Evolutionary conservation across 2,329 filamentous ascomycete genomes (phyloP).

Genomic region (Venturia aucupariae): DNA sequence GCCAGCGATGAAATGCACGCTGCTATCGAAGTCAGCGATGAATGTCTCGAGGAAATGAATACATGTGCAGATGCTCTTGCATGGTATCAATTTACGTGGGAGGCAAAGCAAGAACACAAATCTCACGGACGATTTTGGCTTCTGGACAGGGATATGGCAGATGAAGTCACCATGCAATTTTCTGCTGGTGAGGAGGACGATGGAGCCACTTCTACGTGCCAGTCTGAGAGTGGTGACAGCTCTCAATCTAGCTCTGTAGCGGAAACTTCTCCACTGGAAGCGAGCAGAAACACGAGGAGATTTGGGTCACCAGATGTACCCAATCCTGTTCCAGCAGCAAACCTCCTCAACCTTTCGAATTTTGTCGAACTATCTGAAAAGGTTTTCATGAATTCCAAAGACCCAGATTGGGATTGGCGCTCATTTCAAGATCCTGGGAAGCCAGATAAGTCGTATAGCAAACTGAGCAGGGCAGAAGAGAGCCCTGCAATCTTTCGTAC

Average conservation of each 20-base stretch:
- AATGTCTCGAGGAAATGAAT: slow-evolving; percentile 59
- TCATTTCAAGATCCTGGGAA: slow-evolving; percentile 20
- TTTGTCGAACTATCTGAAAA: slow-evolving; percentile 25
- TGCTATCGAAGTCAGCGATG: slow-evolving; percentile 60
- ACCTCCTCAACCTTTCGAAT: slow-evolving; percentile 22
- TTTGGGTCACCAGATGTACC: slow-evolving; percentile 18
- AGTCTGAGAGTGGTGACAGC: not conserved
- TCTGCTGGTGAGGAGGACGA: not conserved
- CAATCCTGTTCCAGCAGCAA: slow-evolving; percentile 25
- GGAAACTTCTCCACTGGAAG: not conserved
- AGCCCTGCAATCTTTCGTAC: slow-evolving; percentile 63
- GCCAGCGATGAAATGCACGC: slow-evolving; percentile 54
- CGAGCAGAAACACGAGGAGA: not conserved
- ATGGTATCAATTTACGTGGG: slow-evolving; percentile 52
- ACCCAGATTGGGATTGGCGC: slow-evolving; percentile 16
- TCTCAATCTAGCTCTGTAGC: not conserved
- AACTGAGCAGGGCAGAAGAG: slow-evolving; percentile 55
- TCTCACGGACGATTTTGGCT: slow-evolving; percentile 60
- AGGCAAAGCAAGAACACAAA: slow-evolving; percentile 49
- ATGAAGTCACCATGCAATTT: slow-evolving; percentile 14
- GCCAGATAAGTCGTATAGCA: slow-evolving; percentile 45
- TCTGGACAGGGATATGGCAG: slow-evolving; percentile 38
- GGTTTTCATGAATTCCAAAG: slow-evolving; percentile 29
- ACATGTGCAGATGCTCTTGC: slow-evolving; percentile 57
- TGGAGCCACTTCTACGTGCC: not conserved